Evolutionary conservation across 192 early-diverging fungal species (phyloP).

Genomic region (Thamnidium elegans): DNA sequence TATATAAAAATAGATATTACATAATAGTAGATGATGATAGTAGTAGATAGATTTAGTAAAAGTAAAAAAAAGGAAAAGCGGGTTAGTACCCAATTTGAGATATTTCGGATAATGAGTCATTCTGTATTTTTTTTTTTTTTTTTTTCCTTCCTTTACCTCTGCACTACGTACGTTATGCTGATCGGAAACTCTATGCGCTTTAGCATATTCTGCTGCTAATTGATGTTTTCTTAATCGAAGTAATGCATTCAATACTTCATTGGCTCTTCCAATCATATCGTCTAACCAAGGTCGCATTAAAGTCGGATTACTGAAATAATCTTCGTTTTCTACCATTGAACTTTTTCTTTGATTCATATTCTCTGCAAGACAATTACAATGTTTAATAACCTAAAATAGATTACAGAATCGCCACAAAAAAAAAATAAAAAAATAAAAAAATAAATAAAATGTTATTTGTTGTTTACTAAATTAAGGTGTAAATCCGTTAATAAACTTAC

Average conservation of each 20-base stretch:
- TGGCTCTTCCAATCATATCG: constrained; percentile 30
- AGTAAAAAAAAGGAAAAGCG: too few relatives aligned
- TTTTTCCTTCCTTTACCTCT: constrained; percentile 12
- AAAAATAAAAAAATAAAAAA: not conserved
- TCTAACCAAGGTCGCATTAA: constrained; percentile 24
- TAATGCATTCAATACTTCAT: constrained; percentile 33
- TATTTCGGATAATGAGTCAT: too few relatives aligned
- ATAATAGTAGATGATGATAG: too few relatives aligned
- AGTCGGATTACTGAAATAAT: constrained; percentile 16
- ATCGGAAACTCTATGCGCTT: not conserved
- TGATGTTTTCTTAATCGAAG: constrained; percentile 31
- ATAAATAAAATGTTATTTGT: constrained; percentile 4
- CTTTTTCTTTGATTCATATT: constrained; percentile 3
- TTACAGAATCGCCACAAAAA: not conserved
- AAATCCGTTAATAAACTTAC: not conserved
- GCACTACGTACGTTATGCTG: constrained; percentile 5
- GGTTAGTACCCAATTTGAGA: too few relatives aligned
- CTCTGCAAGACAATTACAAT: constrained; percentile 13
- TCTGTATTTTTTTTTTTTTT: not conserved
- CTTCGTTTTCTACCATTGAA: not conserved
- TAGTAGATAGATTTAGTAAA: too few relatives aligned
- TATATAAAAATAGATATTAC: too few relatives aligned
- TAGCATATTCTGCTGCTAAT: constrained; percentile 16
- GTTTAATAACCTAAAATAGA: constrained; percentile 12
- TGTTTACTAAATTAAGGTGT: not conserved